phyloP scores from a whole-genome alignment of 345 rosid species.

The Hibiscus tridactylites region DNA sequence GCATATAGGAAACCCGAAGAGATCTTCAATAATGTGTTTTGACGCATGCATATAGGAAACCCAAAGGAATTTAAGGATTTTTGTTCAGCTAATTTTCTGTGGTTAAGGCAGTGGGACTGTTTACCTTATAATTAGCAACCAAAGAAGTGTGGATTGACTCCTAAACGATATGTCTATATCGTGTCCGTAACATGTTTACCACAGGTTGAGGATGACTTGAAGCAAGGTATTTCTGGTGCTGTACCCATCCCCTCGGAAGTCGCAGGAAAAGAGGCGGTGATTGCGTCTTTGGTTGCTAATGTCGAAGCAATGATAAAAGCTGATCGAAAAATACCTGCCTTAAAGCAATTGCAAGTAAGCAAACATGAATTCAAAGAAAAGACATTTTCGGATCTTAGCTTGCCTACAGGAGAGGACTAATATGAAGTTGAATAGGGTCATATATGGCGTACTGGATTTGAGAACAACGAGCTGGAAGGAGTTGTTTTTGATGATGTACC shows the following conservation, averaged over 20 bases:
- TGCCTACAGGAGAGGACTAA: constrained; percentile 1
- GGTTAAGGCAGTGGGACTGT: neutral
- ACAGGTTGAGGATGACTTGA: constrained; percentile 74
- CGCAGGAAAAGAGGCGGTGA: constrained; percentile 70
- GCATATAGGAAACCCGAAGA: neutral
- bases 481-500: constrained; percentile 84
- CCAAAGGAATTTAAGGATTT: neutral
- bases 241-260: constrained; percentile 57
- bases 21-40: neutral
- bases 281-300: constrained; percentile 79
- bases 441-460: constrained; percentile 89
- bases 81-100: neutral
- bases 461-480: constrained; percentile 64
- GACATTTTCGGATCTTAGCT: neutral
- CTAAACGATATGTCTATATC: neutral
- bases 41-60: neutral
- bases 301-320: constrained; percentile 91
- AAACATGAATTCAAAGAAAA: neutral
- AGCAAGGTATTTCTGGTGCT: constrained; percentile 57
- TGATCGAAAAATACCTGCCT: constrained; percentile 87
- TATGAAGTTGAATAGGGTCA: constrained; percentile 56
- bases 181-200: constrained; percentile 3
- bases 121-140: neutral
- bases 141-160: neutral
- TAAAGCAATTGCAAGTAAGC: constrained; percentile 89